A percentile compares a stretch with the other conserved stretches of the same genome.
These are phyloP conservation scores for Eucalyptus marginata DNA, from an alignment of 345 rosid species.

Conservation along the genomic window DNA sequence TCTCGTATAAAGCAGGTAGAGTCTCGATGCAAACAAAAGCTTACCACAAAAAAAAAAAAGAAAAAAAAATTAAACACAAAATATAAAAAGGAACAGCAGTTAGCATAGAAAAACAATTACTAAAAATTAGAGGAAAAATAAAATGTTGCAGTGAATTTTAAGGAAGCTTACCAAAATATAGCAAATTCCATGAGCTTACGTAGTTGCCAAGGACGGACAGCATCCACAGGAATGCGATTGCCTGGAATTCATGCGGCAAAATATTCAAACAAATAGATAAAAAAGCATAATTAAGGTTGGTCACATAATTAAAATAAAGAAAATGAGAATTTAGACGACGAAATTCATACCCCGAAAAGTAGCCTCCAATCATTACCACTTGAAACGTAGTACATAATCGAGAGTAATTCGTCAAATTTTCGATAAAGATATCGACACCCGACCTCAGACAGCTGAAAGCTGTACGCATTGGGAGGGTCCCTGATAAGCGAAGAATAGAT, in stretches of 20 bases:
- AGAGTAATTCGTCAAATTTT: conserved; percentile 13
- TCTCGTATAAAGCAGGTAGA: conserved; percentile 27
- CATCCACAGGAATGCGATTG: conserved; percentile 23
- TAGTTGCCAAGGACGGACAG: conserved; percentile 26
- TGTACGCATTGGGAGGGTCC: conserved; percentile 23
- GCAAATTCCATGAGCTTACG: conserved; percentile 25
- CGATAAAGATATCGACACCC: conserved; percentile 5
- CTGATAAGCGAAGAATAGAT: neutral
- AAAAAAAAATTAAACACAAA: neutral
- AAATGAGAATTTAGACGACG: neutral
- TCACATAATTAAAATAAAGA: neutral
- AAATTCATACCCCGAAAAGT: conserved; percentile 19
- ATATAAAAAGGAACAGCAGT: neutral
- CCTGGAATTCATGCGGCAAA: conserved; percentile 7
- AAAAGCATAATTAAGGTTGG: neutral
- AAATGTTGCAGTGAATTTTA: neutral
- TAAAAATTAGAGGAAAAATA: neutral
- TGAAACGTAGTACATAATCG: conserved; percentile 22
- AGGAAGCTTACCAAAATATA: conserved; percentile 25
- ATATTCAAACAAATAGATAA: neutral
- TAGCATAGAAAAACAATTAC: neutral
- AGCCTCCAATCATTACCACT: conserved; percentile 22
- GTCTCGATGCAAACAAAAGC: conserved; percentile 27
- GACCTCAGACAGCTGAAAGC: conserved; percentile 24
- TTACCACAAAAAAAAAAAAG: neutral